Conservation (phyloP, 257 asterid species). For the Capsicum rhomboideum region DNA sequence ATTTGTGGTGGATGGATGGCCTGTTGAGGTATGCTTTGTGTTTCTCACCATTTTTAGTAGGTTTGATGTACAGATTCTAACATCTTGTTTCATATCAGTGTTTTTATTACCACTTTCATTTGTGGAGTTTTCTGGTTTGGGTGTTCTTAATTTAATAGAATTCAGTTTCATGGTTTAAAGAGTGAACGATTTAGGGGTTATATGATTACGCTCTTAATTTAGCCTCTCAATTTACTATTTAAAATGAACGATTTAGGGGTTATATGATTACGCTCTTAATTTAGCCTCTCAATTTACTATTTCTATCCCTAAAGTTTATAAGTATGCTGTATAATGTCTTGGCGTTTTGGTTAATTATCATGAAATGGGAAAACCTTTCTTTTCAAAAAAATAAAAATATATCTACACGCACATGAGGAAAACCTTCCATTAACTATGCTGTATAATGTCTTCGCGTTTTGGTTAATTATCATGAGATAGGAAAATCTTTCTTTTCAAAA, state of each 20-base stretch:
- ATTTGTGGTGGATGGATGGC: slow-evolving; percentile 98
- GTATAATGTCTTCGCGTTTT: background rate
- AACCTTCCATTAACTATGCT: background rate
- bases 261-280: background rate
- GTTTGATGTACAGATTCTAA: background rate
- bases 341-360: background rate
- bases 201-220: background rate
- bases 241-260: background rate
- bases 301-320: background rate
- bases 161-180: background rate
- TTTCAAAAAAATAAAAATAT: background rate
- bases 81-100: background rate
- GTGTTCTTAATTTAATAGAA: background rate
- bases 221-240: no score
- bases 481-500: background rate
- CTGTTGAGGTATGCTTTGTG: slow-evolving; percentile 72
- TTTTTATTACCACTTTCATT: background rate
- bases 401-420: background rate
- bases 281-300: background rate
- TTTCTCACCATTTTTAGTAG: slow-evolving; percentile 2
- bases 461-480: background rate
- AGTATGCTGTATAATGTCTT: background rate
- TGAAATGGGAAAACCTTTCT: background rate
- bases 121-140: background rate
- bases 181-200: background rate